phyloP scores from a whole-genome alignment of 148 eudicot genomes.

The Fagopyrum homotropicum region DNA sequence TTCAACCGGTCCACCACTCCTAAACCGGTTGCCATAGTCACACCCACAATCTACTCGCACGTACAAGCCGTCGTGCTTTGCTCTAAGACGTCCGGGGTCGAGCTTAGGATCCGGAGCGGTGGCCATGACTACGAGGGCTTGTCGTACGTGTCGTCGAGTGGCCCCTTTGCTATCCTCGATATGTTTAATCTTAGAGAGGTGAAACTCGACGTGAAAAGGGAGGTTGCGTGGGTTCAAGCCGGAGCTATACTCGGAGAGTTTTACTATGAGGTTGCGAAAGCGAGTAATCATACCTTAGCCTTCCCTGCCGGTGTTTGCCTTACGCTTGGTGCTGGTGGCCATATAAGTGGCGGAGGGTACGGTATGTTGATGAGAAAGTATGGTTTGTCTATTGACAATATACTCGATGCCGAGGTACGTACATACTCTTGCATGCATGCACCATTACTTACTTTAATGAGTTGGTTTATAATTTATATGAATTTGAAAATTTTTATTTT shows the following conservation, averaged over 20 bases:
- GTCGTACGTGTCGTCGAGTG: background rate
- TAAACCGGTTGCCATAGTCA: background rate
- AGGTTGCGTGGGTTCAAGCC: slow-evolving; percentile 23
- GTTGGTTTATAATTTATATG: too few species aligned
- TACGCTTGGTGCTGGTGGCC: slow-evolving; percentile 25
- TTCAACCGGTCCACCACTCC: slow-evolving; percentile 2
- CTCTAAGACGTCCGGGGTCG: background rate
- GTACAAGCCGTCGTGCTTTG: background rate
- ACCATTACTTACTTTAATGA: too few species aligned
- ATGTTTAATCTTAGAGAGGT: slow-evolving; percentile 22
- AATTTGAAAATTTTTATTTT: too few species aligned
- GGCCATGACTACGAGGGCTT: slow-evolving; percentile 18
- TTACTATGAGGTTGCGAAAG: slow-evolving; percentile 21
- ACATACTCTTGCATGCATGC: background rate
- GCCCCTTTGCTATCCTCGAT: slow-evolving; percentile 24
- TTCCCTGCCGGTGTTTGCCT: slow-evolving; percentile 27
- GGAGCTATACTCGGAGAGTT: slow-evolving; percentile 29
- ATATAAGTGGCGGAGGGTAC: slow-evolving; percentile 26
- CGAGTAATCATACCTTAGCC: slow-evolving; percentile 13
- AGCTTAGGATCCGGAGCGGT: slow-evolving; percentile 4
- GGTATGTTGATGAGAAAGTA: slow-evolving; percentile 26
- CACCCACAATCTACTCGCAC: background rate
- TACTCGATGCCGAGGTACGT: slow-evolving; percentile 23
- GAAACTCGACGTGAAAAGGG: slow-evolving; percentile 10
- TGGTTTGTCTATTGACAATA: slow-evolving; percentile 18